phyloP scores from a whole-genome alignment of 345 rosid genomes.

The Streptanthus diversifolius region DNA sequence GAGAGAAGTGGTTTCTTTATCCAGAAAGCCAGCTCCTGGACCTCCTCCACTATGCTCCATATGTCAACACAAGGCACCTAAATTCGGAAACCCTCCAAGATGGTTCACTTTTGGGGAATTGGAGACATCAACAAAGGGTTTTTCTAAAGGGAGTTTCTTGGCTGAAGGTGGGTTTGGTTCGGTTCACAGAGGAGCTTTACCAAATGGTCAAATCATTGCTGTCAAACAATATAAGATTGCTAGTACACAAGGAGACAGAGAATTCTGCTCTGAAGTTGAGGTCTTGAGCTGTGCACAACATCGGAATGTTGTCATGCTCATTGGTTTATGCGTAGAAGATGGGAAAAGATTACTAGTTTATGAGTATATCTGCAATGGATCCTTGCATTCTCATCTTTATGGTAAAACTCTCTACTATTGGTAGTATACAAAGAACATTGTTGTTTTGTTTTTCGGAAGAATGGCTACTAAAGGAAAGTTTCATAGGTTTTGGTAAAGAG shows the following conservation, averaged over 20 bases:
- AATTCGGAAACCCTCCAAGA: slow-evolving; percentile 93
- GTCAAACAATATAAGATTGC: slow-evolving; percentile 95
- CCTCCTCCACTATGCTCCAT: slow-evolving; percentile 98
- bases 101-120: slow-evolving; percentile 83
- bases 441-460: not conserved
- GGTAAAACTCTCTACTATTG: slow-evolving; percentile 47
- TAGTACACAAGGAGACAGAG: slow-evolving; percentile 91
- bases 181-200: slow-evolving; percentile 78
- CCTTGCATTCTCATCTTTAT: slow-evolving; percentile 88
- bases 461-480: slow-evolving; percentile 10
- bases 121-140: slow-evolving; percentile 80
- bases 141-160: slow-evolving; percentile 79
- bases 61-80: slow-evolving; percentile 90
- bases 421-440: not conserved
- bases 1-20: slow-evolving; percentile 80
- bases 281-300: slow-evolving; percentile 98
- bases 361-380: slow-evolving; percentile 91
- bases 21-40: slow-evolving; percentile 68
- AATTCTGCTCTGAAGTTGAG: slow-evolving; percentile 97
- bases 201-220: slow-evolving; percentile 83
- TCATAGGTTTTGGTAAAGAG: slow-evolving; percentile 50
- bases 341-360: slow-evolving; percentile 88
- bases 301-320: slow-evolving; percentile 90
- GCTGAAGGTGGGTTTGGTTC: slow-evolving; percentile 99
- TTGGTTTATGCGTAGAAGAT: slow-evolving; percentile 85